phyloP scores from a whole-genome alignment of 2,329 filamentous ascomycete genomes.

The Aspergillus piperis region DNA sequence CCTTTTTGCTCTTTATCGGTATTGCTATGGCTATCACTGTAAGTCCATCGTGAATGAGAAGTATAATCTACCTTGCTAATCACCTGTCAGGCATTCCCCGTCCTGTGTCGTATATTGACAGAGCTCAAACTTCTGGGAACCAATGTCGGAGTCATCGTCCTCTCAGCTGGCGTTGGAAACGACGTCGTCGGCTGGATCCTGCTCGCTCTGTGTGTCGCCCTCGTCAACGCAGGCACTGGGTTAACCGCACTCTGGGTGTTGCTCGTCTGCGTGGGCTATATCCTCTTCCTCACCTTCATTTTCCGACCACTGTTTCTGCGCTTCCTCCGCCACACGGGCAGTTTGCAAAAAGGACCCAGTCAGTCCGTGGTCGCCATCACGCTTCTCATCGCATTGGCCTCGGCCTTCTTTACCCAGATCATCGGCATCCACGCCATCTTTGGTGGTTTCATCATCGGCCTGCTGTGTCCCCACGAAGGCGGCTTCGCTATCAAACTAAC shows the following conservation, averaged over 20 bases:
- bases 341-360: constrained; percentile 82
- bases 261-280: constrained; percentile 72
- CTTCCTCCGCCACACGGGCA: constrained; percentile 71
- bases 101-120: constrained; percentile 89
- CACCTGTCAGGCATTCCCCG: constrained; percentile 66
- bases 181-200: constrained; percentile 91
- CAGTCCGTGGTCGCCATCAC: constrained; percentile 83
- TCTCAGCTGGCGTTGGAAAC: constrained; percentile 90
- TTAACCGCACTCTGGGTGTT: constrained; percentile 83
- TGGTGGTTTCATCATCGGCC: constrained; percentile 82
- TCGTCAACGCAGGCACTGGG: constrained; percentile 84
- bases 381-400: constrained; percentile 73
- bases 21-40: constrained; percentile 91
- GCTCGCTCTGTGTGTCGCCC: constrained; percentile 85
- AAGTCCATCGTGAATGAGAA: constrained; percentile 9
- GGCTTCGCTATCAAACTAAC: constrained; percentile 89
- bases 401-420: constrained; percentile 83
- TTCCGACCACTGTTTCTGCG: constrained; percentile 75
- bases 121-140: constrained; percentile 84
- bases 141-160: constrained; percentile 80
- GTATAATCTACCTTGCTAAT: too few relatives aligned
- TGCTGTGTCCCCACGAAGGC: constrained; percentile 87
- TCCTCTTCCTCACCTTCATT: constrained; percentile 70
- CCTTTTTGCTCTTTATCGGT: constrained; percentile 78
- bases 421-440: constrained; percentile 96